Evolutionary conservation across 1,284 basidiomycete species (phyloP).

Genomic region (Mycosarcoma maydis): DNA sequence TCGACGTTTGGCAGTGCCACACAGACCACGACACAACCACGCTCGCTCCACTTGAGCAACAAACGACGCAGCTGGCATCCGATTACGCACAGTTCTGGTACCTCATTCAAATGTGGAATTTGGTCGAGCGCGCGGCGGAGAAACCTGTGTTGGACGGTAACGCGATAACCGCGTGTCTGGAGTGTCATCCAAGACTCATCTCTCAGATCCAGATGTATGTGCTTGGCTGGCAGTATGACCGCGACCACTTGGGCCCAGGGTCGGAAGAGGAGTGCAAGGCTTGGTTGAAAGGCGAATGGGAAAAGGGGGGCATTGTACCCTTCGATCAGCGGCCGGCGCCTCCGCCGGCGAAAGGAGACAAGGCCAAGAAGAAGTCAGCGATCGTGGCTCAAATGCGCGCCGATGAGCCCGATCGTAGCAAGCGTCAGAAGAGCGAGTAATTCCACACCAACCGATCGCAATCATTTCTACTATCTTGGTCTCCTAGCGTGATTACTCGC

Average conservation of each 20-base stretch:
- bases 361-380: constrained; percentile 30
- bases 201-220: constrained; percentile 52
- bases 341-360: constrained; percentile 21
- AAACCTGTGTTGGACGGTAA: constrained; percentile 58
- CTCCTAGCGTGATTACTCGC: too few relatives aligned
- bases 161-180: constrained; percentile 39
- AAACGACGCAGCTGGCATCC: constrained; percentile 13
- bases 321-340: constrained; percentile 40
- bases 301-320: constrained; percentile 52
- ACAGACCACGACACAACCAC: constrained; percentile 14
- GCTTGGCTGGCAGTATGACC: constrained; percentile 57
- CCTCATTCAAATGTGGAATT: constrained; percentile 17
- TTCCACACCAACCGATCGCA: background rate
- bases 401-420: constrained; percentile 13
- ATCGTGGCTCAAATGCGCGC: background rate
- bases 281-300: constrained; percentile 56
- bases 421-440: constrained; percentile 54
- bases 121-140: constrained; percentile 35
- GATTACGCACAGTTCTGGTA: constrained; percentile 48
- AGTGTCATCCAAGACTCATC: constrained; percentile 48
- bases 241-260: background rate
- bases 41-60: constrained; percentile 6
- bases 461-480: too few relatives aligned
- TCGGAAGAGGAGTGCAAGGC: constrained; percentile 24
- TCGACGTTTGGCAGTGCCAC: constrained; percentile 14